Evolutionary conservation across 805 yeast genomes (phyloP).

Genomic region (Ogataea ramenticola): DNA sequence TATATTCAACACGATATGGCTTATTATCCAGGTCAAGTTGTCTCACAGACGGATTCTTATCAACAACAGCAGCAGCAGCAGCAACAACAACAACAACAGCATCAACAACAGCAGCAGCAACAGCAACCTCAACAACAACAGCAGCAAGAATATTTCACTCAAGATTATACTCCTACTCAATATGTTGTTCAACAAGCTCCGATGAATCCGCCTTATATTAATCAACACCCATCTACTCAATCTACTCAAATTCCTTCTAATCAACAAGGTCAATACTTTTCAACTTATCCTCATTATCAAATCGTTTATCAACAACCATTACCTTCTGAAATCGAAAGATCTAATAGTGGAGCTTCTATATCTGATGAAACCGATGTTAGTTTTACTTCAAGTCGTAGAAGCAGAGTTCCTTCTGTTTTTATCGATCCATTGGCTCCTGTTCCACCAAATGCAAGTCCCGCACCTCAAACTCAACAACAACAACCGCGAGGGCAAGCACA

Average conservation of each 20-base stretch:
- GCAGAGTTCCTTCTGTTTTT: conserved; percentile 39
- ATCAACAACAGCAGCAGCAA: neutral
- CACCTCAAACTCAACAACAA: neutral
- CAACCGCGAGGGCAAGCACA: neutral
- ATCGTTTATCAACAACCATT: neutral
- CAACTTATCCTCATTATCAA: neutral
- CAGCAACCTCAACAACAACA: conserved; percentile 2
- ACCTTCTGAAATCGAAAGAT: neutral
- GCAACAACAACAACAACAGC: conserved; percentile 11
- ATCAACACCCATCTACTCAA: too few species aligned
- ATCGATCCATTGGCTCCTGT: conserved; percentile 43
- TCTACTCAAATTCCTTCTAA: too few species aligned
- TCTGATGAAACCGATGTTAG: conserved; percentile 18
- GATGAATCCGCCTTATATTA: too few species aligned
- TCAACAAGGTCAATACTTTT: conserved; percentile 1
- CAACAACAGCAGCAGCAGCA: conserved; percentile 7
- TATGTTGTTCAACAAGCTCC: neutral
- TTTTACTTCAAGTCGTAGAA: conserved; percentile 24
- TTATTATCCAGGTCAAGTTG: too few species aligned
- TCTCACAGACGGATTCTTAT: neutral
- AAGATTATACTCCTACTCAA: neutral
- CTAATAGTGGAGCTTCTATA: conserved; percentile 6
- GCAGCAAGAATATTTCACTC: conserved; percentile 2
- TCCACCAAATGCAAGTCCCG: conserved; percentile 6
- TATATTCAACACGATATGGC: too few species aligned